phyloP scores from a whole-genome alignment of 768 basidiomycete species.

The Ramaria sp. region DNA sequence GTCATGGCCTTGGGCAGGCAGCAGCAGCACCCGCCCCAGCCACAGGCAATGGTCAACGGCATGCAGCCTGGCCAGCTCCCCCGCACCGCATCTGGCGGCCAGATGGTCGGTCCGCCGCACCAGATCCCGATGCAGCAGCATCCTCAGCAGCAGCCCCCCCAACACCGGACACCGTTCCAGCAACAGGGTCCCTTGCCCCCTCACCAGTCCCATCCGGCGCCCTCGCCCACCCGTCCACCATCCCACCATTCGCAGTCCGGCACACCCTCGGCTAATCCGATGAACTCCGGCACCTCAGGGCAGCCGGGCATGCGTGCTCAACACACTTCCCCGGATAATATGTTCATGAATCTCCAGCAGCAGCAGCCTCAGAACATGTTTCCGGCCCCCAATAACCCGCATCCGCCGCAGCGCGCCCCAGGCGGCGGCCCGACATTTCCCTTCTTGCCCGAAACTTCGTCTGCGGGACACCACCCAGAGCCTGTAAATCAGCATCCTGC shows the following conservation, averaged over 20 bases:
- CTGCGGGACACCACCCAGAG: background rate
- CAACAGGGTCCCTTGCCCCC: background rate
- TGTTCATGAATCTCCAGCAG: conserved; percentile 5
- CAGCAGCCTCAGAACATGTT: background rate
- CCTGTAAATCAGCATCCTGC: background rate
- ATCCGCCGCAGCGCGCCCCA: conserved; percentile 12
- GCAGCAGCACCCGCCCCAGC: background rate
- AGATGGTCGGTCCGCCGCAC: background rate
- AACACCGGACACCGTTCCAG: conserved; percentile 2
- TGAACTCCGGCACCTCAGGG: conserved; percentile 17
- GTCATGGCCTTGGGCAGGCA: background rate
- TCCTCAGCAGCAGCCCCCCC: conserved; percentile 1
- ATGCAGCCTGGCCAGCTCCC: background rate
- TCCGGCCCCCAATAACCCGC: conserved; percentile 9
- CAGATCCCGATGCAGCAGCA: background rate
- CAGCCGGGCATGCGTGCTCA: conserved; percentile 11
- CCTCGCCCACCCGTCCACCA: conserved; percentile 21
- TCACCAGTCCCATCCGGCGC: conserved; percentile 11
- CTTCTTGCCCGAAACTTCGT: background rate
- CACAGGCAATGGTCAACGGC: background rate
- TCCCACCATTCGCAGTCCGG: conserved; percentile 14
- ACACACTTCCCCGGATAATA: background rate
- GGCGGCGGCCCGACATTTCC: background rate
- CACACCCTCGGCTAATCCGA: background rate
- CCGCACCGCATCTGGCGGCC: background rate